Evolutionary conservation across 2,329 filamentous ascomycete genomes (phyloP), one percentile per base, ranked within the genome.

Genomic region (Thelonectria rubi): DNA sequence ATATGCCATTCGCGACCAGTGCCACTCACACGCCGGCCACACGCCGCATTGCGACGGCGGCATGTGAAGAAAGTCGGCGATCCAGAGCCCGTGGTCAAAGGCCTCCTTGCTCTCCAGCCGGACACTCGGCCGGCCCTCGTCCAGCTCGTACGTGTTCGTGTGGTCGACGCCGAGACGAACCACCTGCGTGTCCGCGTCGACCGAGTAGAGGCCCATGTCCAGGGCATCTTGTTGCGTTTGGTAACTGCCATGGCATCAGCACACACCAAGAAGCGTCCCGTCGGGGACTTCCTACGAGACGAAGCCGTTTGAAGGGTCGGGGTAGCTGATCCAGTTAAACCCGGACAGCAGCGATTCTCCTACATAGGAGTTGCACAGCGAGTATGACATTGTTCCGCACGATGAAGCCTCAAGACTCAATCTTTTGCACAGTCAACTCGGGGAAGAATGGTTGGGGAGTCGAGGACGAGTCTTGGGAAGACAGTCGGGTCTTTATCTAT

Each of bases 21-120:
- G 5, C 1, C 5, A 76, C 78, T 74, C 78, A 88, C 84, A 91
- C 75, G 90, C 88, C 55, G 91, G 90, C 90, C 91, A 93, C 20
- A 86, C 83, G 20, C 91, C 91, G 66, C 91, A 93, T 52, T 86
- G 80, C 2, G 87, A 87, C 2, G 82, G 83, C 3, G 91, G 90
- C 89, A 93, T 93, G 68, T 93, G 90, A 17, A 81, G 80, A 53
- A 93, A 84, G 73, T 93, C 91, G 20, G 90, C 81, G 51, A 93
- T 87, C 68, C 93, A 87, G 10, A 93, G 82, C 1, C 89, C 90
- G 66, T 88, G 82, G 30, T 82, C 85, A 74, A 88, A 93, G 4
- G 80, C 75, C 51, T 85, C 81, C 55, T 86, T 88, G 75, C 88
- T 91, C 45, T 87, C 85, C 12, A 93, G 75, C 15, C 91, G 85